phyloP scores from a whole-genome alignment of 169 alveolate species.

The Plasmodium relictum region DNA sequence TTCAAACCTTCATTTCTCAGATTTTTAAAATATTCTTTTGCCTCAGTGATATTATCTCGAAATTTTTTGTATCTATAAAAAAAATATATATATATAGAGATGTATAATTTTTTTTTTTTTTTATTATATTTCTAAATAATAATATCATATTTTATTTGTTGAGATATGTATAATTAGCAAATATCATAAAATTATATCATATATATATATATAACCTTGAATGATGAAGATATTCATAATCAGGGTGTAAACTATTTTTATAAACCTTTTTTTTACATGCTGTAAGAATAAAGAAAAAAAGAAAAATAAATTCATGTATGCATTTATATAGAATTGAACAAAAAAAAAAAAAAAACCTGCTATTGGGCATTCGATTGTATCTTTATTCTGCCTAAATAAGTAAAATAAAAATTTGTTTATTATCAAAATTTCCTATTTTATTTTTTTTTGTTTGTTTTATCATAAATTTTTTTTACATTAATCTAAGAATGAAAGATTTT shows the following conservation, averaged over 20 bases:
- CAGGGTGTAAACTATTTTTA: constrained; percentile 81
- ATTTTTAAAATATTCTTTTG: constrained; percentile 44
- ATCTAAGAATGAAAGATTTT: constrained; percentile 74
- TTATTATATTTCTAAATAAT: constrained; percentile 6
- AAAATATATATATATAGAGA: constrained; percentile 13
- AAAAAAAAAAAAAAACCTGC: constrained; percentile 77
- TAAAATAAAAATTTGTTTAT: constrained; percentile 1
- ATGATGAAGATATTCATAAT: constrained; percentile 84
- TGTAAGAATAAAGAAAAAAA: constrained; percentile 46
- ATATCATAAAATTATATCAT: background rate
- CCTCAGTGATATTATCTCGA: constrained; percentile 53
- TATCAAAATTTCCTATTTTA: background rate
- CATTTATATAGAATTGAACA: background rate
- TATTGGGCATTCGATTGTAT: constrained; percentile 82
- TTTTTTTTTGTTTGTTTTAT: constrained; percentile 19
- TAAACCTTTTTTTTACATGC: constrained; percentile 85
- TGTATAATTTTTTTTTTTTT: too few species aligned
- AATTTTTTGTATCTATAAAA: constrained; percentile 44
- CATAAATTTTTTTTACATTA: constrained; percentile 66
- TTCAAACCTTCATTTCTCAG: constrained; percentile 51
- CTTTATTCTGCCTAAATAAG: constrained; percentile 61
- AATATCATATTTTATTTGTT: background rate
- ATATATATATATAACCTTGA: constrained; percentile 68
- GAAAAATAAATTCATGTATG: background rate
- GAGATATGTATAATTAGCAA: background rate